These are phyloP conservation scores for Monilinia aucupariae DNA, from an alignment of 2,329 filamentous ascomycete species.

Conservation along the genomic window DNA sequence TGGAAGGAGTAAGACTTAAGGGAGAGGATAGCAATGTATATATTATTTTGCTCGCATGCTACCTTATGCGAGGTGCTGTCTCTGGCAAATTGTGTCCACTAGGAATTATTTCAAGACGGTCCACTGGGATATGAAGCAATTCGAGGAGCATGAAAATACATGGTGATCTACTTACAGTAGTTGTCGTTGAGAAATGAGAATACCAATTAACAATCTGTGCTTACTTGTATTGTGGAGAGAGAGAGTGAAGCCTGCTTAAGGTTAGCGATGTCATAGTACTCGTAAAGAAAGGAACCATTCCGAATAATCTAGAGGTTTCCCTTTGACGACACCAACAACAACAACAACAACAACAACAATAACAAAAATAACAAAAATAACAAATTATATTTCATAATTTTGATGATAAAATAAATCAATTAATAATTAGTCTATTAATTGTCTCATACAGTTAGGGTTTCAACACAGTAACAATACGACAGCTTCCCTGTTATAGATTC, in stretches of 20 bases:
- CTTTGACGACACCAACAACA: no score
- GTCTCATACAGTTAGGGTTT: no score
- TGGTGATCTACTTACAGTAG: no score
- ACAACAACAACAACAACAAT: no score
- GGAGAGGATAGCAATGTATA: neutral
- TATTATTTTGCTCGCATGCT: no score
- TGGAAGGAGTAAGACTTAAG: no score
- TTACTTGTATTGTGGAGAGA: neutral
- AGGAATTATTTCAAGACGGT: neutral
- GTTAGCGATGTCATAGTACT: neutral
- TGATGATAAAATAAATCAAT: neutral
- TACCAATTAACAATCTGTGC: neutral
- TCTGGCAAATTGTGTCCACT: neutral
- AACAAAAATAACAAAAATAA: neutral
- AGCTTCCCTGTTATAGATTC: neutral
- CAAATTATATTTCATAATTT: slow-evolving; percentile 9
- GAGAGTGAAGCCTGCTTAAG: neutral
- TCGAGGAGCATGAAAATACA: neutral
- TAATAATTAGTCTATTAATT: no score
- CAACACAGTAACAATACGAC: no score
- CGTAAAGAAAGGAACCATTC: neutral
- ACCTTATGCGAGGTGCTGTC: neutral
- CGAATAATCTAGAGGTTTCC: slow-evolving; percentile 16
- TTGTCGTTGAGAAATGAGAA: neutral
- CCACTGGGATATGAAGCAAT: neutral